Percentiles rank a stretch among this genome's conserved stretches.
These are phyloP conservation scores for Backusella mclennaniae DNA, from an alignment of 192 early-diverging fungal genomes.

Conservation along the genomic window DNA sequence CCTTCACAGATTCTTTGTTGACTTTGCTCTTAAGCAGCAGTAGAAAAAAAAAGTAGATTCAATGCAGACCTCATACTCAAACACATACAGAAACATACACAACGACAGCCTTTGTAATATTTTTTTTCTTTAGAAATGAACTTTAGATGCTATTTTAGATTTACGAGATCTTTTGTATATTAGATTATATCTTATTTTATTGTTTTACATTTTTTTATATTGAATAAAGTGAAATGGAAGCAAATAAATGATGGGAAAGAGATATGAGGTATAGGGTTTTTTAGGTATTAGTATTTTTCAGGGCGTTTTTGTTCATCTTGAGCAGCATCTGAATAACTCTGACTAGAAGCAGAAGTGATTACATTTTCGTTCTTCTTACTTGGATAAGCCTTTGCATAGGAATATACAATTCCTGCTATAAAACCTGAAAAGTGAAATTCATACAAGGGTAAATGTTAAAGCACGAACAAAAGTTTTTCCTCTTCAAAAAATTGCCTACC, in stretches of 20 bases:
- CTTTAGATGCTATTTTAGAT: neutral
- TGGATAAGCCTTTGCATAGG: slow-evolving; percentile 64
- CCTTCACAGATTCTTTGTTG: slow-evolving; percentile 86
- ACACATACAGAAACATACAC: neutral
- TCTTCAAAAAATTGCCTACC: slow-evolving; percentile 39
- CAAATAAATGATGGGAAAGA: neutral
- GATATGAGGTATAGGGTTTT: neutral
- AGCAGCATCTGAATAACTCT: slow-evolving; percentile 19
- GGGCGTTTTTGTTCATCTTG: slow-evolving; percentile 4
- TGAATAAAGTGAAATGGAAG: neutral
- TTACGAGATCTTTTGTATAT: neutral
- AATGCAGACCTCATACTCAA: neutral
- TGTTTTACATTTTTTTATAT: neutral
- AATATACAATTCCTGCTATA: slow-evolving; percentile 67
- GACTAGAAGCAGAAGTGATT: slow-evolving; percentile 17
- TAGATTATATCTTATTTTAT: slow-evolving; percentile 11
- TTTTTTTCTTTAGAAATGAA: slow-evolving; percentile 2
- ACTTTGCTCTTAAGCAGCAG: slow-evolving; percentile 40
- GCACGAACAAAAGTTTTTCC: neutral
- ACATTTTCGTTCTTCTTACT: slow-evolving; percentile 39
- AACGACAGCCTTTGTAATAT: neutral
- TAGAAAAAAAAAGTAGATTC: neutral
- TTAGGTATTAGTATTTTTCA: neutral
- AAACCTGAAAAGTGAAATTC: slow-evolving; percentile 32
- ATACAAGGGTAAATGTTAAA: neutral